Evolutionary conservation across 495 filamentous ascomycete species (phyloP), one percentile per base, ranked within the genome.

Genomic region (Choiromyces venosus): DNA sequence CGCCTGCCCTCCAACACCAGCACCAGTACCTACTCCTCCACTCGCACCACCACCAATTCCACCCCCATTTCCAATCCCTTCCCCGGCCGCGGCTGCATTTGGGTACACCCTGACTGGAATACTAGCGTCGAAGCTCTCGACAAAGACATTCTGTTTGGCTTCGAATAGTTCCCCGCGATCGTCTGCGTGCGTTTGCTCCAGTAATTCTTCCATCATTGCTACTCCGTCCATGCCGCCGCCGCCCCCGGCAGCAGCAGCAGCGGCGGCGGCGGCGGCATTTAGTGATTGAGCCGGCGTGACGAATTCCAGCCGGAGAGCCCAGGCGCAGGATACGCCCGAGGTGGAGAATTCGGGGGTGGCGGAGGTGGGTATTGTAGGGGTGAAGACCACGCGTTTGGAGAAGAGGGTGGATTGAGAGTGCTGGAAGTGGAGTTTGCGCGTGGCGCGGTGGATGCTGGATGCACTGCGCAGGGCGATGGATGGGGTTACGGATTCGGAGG

Each of bases 281-380:
- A 18, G 80, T 76, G 66, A 80, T 73, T 87, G 72, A 73, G 87
- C 71, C 76, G 90, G 83, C 72, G 92, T 91, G 16, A 96, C 91
- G 82, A 99, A 97, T 82, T 98, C 94, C 68, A 98, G 87, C 1
- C 91, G 84, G 16, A 99, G 82, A 82, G 89, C 90, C 95, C 95
- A 99, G 74, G 91, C 91, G 40, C 94, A 84, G 72, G 88, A 90
- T 1, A 99, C 88, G 5, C 92, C 93, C 67, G 87, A 94, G 1
- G 95, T 99, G 16, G 93, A 86, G 78, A 98, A 95, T 67, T 93
- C 91, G 0, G 95, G 96, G 10, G 93, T 97, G 12, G 92, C 92
- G 36, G 85, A 84, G 25, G 88, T 84, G 1, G 96, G 96, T 42
- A 99, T 92, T 0, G 91, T 90, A 4, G 92, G 91, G 21, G 84